These are phyloP conservation scores for Rhizophagus prolifer DNA, from an alignment of 192 early-diverging fungal genomes.

Conservation along the genomic window DNA sequence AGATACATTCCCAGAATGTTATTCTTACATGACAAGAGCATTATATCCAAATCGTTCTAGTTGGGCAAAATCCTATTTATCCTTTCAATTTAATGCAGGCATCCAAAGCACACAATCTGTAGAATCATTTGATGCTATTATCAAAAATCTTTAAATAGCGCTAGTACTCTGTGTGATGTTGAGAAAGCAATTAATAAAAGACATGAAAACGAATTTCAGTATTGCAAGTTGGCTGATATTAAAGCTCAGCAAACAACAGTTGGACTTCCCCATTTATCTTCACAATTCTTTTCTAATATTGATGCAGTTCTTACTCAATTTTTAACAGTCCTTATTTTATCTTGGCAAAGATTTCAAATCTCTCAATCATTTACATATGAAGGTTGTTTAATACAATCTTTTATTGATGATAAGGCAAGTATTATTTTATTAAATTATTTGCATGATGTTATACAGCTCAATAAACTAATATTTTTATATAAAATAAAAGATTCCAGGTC, in stretches of 20 bases:
- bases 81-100: not conserved
- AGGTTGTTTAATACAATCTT: not conserved
- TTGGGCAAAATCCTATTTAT: not conserved
- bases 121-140: not conserved
- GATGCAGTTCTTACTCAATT: not conserved
- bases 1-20: not conserved
- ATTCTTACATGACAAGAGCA: not conserved
- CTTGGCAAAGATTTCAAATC: not conserved
- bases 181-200: not conserved
- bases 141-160: not conserved
- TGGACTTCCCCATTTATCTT: not conserved
- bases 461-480: no score
- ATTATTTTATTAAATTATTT: not conserved
- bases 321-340: not conserved
- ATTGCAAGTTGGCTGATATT: not conserved
- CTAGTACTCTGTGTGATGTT: not conserved
- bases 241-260: not conserved
- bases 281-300: not conserved
- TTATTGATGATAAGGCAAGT: not conserved
- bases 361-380: not conserved
- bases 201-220: not conserved
- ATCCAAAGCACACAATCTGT: not conserved
- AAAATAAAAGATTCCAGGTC: no score
- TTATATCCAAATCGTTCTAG: not conserved
- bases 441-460: no score